Percentiles rank a stretch among this genome's conserved stretches.
These are phyloP conservation scores for Gliomastix tumulicola DNA, from an alignment of 2,329 filamentous ascomycete species.

Conservation along the genomic window DNA sequence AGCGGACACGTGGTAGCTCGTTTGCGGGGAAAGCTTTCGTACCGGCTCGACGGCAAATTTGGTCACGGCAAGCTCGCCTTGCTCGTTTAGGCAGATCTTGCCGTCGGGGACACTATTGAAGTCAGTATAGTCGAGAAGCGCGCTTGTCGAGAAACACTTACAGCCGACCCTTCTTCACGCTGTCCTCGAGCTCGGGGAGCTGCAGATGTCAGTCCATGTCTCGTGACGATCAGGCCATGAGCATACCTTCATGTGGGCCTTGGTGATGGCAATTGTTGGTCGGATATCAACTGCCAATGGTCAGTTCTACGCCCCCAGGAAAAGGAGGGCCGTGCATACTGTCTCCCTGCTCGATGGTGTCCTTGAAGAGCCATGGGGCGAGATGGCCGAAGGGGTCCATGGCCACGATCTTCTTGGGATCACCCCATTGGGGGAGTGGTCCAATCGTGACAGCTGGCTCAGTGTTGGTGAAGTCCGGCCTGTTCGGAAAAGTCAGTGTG, in stretches of 20 bases:
- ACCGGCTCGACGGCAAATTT: conserved; percentile 96
- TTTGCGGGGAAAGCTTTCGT: no score
- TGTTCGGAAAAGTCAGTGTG: no score
- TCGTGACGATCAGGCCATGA: no score
- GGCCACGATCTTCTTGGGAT: conserved; percentile 89
- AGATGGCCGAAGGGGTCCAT: conserved; percentile 95
- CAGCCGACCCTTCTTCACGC: conserved; percentile 73
- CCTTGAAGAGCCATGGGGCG: conserved; percentile 74
- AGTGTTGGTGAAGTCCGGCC: conserved; percentile 64
- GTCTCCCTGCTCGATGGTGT: conserved; percentile 69
- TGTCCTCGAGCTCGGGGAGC: conserved; percentile 88
- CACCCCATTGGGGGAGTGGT: conserved; percentile 82
- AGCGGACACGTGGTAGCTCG: no score
- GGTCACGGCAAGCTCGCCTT: conserved; percentile 84
- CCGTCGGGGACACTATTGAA: conserved; percentile 58
- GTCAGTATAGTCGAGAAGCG: no score
- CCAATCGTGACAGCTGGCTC: conserved; percentile 88
- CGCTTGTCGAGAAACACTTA: conserved; percentile 27
- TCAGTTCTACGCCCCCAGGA: not conserved
- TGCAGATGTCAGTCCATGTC: conserved; percentile 14
- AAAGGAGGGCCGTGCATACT: conserved; percentile 25
- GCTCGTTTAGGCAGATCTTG: conserved; percentile 81
- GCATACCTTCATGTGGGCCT: conserved; percentile 76
- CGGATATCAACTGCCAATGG: conserved; percentile 62
- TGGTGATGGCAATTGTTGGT: conserved; percentile 86